phyloP scores from a whole-genome alignment of 2,329 filamentous ascomycete genomes.

The Hymenoscyphus scutula region DNA sequence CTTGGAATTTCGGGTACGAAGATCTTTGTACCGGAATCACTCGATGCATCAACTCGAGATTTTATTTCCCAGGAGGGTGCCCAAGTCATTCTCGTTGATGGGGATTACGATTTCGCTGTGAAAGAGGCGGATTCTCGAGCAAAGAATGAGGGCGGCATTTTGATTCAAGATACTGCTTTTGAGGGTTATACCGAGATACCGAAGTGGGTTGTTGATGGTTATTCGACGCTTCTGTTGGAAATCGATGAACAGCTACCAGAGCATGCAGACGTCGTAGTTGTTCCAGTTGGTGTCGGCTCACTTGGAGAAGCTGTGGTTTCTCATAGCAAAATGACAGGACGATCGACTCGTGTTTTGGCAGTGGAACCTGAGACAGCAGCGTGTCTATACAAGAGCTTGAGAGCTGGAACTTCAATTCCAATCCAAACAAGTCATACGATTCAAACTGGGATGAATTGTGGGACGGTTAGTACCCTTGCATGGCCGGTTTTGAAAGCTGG shows the following conservation, averaged over 20 bases:
- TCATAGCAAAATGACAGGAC: slow-evolving; percentile 57
- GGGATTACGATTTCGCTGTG: slow-evolving; percentile 65
- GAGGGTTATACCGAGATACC: slow-evolving; percentile 66
- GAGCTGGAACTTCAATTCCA: slow-evolving; percentile 33
- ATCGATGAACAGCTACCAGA: slow-evolving; percentile 57
- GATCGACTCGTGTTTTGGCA: slow-evolving; percentile 49
- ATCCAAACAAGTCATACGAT: slow-evolving; percentile 45
- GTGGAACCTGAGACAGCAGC: slow-evolving; percentile 69
- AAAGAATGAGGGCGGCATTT: slow-evolving; percentile 43
- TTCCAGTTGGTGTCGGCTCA: slow-evolving; percentile 70
- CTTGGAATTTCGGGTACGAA: slow-evolving; percentile 50
- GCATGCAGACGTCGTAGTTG: slow-evolving; percentile 52
- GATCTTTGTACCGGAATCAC: slow-evolving; percentile 62
- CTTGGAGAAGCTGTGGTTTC: slow-evolving; percentile 67
- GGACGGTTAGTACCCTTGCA: slow-evolving; percentile 46
- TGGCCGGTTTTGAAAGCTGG: slow-evolving; percentile 45
- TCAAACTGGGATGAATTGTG: slow-evolving; percentile 51
- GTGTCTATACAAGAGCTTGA: slow-evolving; percentile 50
- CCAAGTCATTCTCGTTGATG: slow-evolving; percentile 51
- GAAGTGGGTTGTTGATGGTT: slow-evolving; percentile 73
- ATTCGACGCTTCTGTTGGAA: slow-evolving; percentile 69
- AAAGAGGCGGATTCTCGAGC: slow-evolving; percentile 45
- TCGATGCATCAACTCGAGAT: slow-evolving; percentile 52
- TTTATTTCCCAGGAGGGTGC: slow-evolving; percentile 63
- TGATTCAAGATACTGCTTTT: slow-evolving; percentile 70